These are phyloP conservation scores for Arabidopsis lyrata DNA, from an alignment of 441 rosid species.

Conservation along the genomic window DNA sequence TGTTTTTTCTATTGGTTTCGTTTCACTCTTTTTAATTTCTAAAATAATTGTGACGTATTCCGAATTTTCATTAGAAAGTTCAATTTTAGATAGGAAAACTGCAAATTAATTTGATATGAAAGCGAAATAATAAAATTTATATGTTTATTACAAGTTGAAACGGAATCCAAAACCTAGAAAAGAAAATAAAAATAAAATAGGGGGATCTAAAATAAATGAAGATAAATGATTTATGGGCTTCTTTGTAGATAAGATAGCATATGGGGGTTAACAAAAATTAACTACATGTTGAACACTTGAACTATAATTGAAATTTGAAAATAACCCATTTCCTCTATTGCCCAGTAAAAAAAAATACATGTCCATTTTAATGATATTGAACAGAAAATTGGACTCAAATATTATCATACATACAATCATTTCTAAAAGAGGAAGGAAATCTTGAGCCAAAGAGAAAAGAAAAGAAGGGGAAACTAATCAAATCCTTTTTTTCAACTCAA, in stretches of 20 bases:
- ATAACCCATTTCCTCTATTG: too few relatives aligned
- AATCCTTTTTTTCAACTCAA: too few relatives aligned
- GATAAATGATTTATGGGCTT: neutral
- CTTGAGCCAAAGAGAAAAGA: too few relatives aligned
- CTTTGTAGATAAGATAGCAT: conserved; percentile 2
- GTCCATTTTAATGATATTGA: too few relatives aligned
- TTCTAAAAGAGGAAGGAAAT: too few relatives aligned
- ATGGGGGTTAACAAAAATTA: neutral
- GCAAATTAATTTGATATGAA: neutral
- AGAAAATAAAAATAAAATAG: neutral
- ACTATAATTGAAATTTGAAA: too few relatives aligned
- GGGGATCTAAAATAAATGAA: neutral
- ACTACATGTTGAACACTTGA: too few relatives aligned
- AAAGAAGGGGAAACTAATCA: too few relatives aligned
- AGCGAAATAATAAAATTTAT: neutral
- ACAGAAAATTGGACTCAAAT: too few relatives aligned
- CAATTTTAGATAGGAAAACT: conserved; percentile 20
- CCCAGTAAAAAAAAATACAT: too few relatives aligned
- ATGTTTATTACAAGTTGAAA: neutral
- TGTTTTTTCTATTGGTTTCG: neutral
- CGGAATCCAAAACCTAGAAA: neutral
- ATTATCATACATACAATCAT: too few relatives aligned
- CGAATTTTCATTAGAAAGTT: conserved; percentile 16
- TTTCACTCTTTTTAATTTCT: conserved; percentile 3
- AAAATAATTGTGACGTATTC: conserved; percentile 30